Evolutionary conservation across 2,329 filamentous ascomycete species (phyloP), one percentile per base, ranked within the genome.

Genomic region (Colletotrichum camelliae): DNA sequence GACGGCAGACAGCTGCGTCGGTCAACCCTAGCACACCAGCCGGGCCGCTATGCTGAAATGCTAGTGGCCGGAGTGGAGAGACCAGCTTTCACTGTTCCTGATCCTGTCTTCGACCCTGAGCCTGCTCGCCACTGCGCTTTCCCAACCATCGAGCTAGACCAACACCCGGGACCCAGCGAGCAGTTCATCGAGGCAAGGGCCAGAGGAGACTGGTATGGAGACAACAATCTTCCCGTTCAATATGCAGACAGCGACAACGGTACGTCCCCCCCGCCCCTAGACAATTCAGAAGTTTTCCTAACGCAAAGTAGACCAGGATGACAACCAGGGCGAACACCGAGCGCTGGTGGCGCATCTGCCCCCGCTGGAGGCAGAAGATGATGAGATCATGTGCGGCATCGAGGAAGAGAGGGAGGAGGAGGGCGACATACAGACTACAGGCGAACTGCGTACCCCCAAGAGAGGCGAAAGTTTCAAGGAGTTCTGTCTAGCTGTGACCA

Each of bases 41-140:
- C 80, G 10, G 77, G 78, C 9, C 78, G 78, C 2, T 83, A 84
- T 58, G 70, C 72, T 15, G 80, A 83, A 43, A n/a, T 43, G 15
- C 58, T 70, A 21, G 71, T 35, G n/a, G 31, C 16, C 5, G 70
- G 70, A 4, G 58, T 76, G 12, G 52, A 76, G 33, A 64, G 24
- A 10, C 70, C 74, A 27, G 60, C 65, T 15, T 75, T 70, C 71
- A 74, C 75, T 10, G 77, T 81, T 48, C 78, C 78, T 1, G 77
- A 78, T 37, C 73, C 80, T 13, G 39, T 78, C 24, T 84, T 80
- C 70, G 79, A 82, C 67, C 74, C 75, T 4, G 77, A 77, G 21
- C 79, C 82, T 33, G 65, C 80, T 24, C 35, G 55, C 35, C 71
- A 80, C 58, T 79, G 79, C 61, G 77, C 79, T 16, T 80, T 81